phyloP scores from a whole-genome alignment of 2,329 filamentous ascomycete species.

The Aurifilum marmelostoma region DNA sequence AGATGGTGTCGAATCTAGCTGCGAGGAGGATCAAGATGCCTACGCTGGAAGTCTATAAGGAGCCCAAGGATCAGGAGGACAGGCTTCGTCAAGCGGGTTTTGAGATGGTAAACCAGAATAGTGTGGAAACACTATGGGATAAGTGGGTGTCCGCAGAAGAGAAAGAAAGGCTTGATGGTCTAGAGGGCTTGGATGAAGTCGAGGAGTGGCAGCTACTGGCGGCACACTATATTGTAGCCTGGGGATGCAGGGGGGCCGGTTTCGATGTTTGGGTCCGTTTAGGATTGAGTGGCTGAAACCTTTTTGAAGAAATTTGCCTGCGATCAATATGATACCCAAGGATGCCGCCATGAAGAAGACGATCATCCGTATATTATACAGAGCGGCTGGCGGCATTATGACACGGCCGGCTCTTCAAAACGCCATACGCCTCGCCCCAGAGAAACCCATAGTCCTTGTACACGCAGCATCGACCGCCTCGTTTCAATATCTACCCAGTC shows the following conservation, averaged over 20 bases:
- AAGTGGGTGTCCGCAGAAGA: constrained; percentile 72
- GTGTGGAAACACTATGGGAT: constrained; percentile 69
- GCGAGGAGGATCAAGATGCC: constrained; percentile 82
- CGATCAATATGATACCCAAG: not conserved
- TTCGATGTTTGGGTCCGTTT: constrained; percentile 34
- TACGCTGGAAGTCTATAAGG: constrained; percentile 74
- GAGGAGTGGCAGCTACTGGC: constrained; percentile 92
- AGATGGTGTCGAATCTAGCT: constrained; percentile 90
- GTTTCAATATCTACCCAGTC: not conserved
- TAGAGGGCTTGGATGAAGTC: constrained; percentile 92
- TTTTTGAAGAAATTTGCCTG: not conserved
- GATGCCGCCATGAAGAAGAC: not conserved
- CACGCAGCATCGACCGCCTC: constrained; percentile 16
- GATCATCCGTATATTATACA: not conserved
- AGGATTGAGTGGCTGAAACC: not conserved
- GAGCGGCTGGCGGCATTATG: not conserved
- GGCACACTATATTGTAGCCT: constrained; percentile 85
- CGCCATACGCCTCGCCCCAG: constrained; percentile 29
- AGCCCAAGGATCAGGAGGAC: constrained; percentile 67
- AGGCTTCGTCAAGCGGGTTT: constrained; percentile 73
- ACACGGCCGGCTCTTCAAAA: constrained; percentile 10
- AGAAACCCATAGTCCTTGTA: constrained; percentile 8
- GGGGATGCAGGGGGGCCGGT: constrained; percentile 73
- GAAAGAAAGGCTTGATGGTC: constrained; percentile 74
- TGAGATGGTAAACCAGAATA: constrained; percentile 44